phyloP scores from a whole-genome alignment of 2,329 filamentous ascomycete species.

The Xylariaceae sp. region DNA sequence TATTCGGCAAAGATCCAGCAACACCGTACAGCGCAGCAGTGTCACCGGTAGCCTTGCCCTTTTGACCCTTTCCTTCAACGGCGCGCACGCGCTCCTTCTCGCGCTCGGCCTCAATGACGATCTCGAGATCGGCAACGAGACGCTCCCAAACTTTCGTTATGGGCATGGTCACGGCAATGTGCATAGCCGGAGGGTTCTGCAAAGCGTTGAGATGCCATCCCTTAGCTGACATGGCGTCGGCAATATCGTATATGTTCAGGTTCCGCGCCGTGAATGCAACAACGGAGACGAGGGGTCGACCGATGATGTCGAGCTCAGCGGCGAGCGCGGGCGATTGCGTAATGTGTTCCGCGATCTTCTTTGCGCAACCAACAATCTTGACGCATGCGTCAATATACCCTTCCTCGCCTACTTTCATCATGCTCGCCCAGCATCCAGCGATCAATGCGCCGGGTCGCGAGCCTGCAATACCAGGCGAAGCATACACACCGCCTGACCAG shows the following conservation, averaged over 20 bases:
- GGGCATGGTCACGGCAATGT: constrained; percentile 88
- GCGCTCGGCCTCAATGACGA: constrained; percentile 63
- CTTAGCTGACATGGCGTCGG: constrained; percentile 74
- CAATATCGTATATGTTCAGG: constrained; percentile 87
- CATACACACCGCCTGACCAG: constrained; percentile 95
- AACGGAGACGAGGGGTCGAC: constrained; percentile 81
- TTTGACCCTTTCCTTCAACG: constrained; percentile 60
- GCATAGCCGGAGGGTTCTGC: constrained; percentile 85
- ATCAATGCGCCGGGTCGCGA: constrained; percentile 91
- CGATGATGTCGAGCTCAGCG: constrained; percentile 72
- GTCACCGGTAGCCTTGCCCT: constrained; percentile 68
- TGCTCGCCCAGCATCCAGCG: constrained; percentile 87
- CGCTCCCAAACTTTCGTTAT: constrained; percentile 76
- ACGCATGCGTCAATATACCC: constrained; percentile 85
- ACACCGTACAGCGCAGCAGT: constrained; percentile 90
- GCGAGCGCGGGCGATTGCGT: constrained; percentile 62
- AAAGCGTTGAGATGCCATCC: constrained; percentile 97
- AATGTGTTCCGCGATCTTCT: constrained; percentile 74
- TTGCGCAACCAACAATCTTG: constrained; percentile 80
- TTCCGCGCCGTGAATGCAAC: constrained; percentile 79
- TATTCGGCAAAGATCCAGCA: constrained; percentile 89
- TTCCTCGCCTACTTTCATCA: constrained; percentile 81
- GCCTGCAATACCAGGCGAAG: constrained; percentile 84
- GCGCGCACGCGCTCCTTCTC: constrained; percentile 72
- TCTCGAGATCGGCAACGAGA: constrained; percentile 67